Evolutionary conservation across 306 rosid species (phyloP).

Genomic region (Cicer judaicum): DNA sequence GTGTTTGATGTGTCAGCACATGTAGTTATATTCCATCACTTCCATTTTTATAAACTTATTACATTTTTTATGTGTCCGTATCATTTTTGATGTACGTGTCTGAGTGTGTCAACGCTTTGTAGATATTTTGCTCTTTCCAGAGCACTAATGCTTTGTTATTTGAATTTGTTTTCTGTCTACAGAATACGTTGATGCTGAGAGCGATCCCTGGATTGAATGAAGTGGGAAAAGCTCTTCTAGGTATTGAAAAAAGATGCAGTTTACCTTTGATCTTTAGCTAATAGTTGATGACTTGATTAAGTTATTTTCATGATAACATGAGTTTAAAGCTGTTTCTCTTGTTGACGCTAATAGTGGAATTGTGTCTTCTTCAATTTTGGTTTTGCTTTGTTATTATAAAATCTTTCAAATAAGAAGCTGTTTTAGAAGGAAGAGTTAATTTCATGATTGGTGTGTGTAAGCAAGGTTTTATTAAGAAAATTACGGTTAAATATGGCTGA

Average conservation of each 20-base stretch:
- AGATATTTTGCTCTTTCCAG: neutral
- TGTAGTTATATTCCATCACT: neutral
- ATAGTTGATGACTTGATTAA: neutral
- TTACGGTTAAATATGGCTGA: neutral
- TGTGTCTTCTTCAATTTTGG: neutral
- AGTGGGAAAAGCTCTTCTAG: slow-evolving; percentile 77
- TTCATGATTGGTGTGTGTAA: neutral
- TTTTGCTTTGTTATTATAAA: neutral
- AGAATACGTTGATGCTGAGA: slow-evolving; percentile 91
- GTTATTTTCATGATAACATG: slow-evolving; percentile 8
- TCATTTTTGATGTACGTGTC: neutral
- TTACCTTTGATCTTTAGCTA: neutral
- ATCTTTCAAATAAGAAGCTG: neutral
- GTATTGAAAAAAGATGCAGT: slow-evolving; percentile 47
- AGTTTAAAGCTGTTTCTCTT: slow-evolving; percentile 5
- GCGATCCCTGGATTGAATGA: slow-evolving; percentile 91
- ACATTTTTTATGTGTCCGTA: neutral
- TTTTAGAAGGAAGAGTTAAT: neutral
- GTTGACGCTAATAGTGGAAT: neutral
- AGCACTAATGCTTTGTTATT: slow-evolving; percentile 15
- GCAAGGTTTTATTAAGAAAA: neutral
- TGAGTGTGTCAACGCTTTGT: neutral
- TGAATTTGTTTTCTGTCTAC: slow-evolving; percentile 41
- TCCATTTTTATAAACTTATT: neutral
- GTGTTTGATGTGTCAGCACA: neutral